Evolutionary conservation across 441 rosid genomes (phyloP).

Genomic region (Jatropha podagrica): DNA sequence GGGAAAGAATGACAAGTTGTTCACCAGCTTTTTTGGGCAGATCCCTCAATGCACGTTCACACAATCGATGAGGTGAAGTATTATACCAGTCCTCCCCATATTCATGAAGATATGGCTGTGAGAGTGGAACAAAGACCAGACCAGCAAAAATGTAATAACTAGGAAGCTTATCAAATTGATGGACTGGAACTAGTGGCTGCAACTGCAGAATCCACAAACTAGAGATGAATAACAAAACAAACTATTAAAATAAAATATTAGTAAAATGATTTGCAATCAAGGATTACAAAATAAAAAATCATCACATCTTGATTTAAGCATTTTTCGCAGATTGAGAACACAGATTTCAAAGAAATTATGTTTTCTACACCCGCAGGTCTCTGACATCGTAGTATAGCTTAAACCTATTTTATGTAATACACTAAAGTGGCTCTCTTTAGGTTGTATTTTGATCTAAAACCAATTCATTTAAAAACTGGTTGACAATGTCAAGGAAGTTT

Average conservation of each 20-base stretch:
- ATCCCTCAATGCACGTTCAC: conserved; percentile 74
- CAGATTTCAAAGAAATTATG: neutral
- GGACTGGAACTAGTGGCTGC: conserved; percentile 82
- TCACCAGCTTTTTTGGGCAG: conserved; percentile 65
- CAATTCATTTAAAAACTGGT: neutral
- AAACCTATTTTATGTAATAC: neutral
- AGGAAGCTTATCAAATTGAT: conserved; percentile 75
- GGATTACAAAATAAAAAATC: neutral
- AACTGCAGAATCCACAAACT: conserved; percentile 46
- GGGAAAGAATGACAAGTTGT: conserved; percentile 81
- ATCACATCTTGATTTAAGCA: neutral
- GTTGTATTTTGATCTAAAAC: neutral
- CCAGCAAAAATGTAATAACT: conserved; percentile 89
- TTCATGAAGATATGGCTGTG: conserved; percentile 83
- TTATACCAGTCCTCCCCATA: conserved; percentile 95
- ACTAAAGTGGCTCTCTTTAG: neutral
- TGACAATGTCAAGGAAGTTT: neutral
- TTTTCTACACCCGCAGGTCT: neutral
- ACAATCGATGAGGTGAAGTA: conserved; percentile 69
- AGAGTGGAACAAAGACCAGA: conserved; percentile 71
- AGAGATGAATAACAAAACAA: neutral
- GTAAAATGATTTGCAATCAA: neutral
- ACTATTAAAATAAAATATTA: neutral
- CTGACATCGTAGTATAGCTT: neutral
- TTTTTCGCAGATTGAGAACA: neutral